Evolutionary conservation across 176 grass and related monocot genomes (phyloP), one percentile per base, ranked within the genome.

Genomic region (Carex cristatella): DNA sequence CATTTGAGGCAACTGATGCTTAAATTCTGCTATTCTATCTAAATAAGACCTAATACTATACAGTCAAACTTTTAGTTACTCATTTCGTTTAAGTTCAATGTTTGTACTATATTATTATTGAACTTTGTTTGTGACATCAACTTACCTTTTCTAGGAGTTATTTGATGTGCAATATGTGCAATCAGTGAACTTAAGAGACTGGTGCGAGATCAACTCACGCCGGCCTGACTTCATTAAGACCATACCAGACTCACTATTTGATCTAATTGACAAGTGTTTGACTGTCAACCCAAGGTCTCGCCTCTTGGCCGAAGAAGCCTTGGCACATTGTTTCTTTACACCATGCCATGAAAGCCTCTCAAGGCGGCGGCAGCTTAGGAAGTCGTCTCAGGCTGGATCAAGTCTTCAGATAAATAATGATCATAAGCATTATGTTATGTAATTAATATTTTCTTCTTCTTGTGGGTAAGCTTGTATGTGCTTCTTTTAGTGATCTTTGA

Each of bases 231-330:
- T 99, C 49, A 19, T 94, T 0, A 51, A 91, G 23, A 31, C 12
- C 23, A 80, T 94, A 74, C 96, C 96, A 1, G 79, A 90, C 13
- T 94, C 90, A 0, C 79, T 98, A 30, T 95, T 95, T 31, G 86
- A 99, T 86, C 89, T 99, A 23, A 83, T 95, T 23, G 90, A 95
- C 38, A 95, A 89, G 67, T 99, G 96, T 62, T 86, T 99, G 61
- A 87, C 91, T 14, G 89, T 95, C 19, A 99, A 99, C 37, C 96
- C 93, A 6, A 95, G 96, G 88, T 85, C 88, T 46, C 87, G 93
- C 79, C 57, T 95, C 88, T 90, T 87, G n/a, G 90, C 96, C 19
- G 90, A 95, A 60, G 96, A 98, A 63, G 91, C 93, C 51, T 81
- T 95, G 1, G 79, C 28, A 71, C 96, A 99, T 19, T 58, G 83